A percentile compares a stretch with the other conserved stretches of the same genome.
These are phyloP conservation scores for Nicotiana sylvestris DNA, from an alignment of 257 asterid genomes.

Conservation along the genomic window DNA sequence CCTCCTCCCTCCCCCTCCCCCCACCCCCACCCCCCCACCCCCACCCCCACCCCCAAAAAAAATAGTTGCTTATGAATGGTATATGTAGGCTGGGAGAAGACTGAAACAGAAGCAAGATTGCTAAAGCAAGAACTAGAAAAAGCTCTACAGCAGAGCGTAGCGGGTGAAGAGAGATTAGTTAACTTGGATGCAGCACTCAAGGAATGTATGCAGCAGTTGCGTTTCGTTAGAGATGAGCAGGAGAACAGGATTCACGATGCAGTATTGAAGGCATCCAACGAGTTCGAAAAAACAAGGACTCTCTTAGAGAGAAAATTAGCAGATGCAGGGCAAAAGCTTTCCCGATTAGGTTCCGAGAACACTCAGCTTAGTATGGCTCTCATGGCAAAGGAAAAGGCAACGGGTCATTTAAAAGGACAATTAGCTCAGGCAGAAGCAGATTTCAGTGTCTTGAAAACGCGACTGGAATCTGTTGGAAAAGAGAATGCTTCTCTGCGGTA, in stretches of 20 bases:
- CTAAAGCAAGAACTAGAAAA: slow-evolving; percentile 60
- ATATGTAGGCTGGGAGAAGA: slow-evolving; percentile 72
- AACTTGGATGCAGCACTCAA: slow-evolving; percentile 73
- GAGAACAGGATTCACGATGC: slow-evolving; percentile 58
- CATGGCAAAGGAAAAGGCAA: slow-evolving; percentile 50
- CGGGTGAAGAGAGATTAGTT: slow-evolving; percentile 48
- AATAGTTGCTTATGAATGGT: not conserved
- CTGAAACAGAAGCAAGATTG: slow-evolving; percentile 61
- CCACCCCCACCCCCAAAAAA: no score
- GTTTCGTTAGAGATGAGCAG: slow-evolving; percentile 59
- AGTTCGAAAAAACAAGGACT: slow-evolving; percentile 38
- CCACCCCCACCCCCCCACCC: no score
- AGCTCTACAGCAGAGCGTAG: slow-evolving; percentile 45
- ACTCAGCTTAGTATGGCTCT: slow-evolving; percentile 48
- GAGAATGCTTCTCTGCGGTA: slow-evolving; percentile 69
- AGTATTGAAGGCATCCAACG: slow-evolving; percentile 44
- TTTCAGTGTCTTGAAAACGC: slow-evolving; percentile 33
- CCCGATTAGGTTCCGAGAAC: slow-evolving; percentile 52
- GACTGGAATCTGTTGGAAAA: slow-evolving; percentile 61
- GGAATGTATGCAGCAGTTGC: slow-evolving; percentile 78
- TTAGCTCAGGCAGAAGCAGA: slow-evolving; percentile 46
- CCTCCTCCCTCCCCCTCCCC: no score
- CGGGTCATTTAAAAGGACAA: slow-evolving; percentile 43
- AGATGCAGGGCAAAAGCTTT: slow-evolving; percentile 39
- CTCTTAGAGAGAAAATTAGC: slow-evolving; percentile 41